These are phyloP conservation scores for Leccinum pachyderme DNA, from an alignment of 1,284 basidiomycete genomes.

Conservation along the genomic window DNA sequence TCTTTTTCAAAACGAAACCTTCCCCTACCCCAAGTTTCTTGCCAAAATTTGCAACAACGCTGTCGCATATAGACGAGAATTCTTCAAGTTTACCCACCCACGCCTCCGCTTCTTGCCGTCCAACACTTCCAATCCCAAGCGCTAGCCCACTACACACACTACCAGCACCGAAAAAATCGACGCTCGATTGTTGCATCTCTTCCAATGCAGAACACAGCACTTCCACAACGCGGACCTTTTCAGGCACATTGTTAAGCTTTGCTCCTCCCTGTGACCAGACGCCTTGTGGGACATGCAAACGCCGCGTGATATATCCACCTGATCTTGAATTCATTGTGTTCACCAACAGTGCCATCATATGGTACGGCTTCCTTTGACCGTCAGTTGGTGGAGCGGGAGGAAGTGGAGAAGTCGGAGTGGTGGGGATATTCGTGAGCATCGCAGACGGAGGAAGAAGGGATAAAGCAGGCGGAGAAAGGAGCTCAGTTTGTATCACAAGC, in stretches of 20 bases:
- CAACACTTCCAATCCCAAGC: constrained; percentile 66
- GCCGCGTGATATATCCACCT: constrained; percentile 86
- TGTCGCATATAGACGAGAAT: constrained; percentile 78
- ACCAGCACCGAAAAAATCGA: constrained; percentile 72
- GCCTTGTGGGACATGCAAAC: constrained; percentile 84
- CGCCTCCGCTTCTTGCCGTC: constrained; percentile 66
- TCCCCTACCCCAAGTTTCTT: constrained; percentile 90
- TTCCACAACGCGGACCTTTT: constrained; percentile 84
- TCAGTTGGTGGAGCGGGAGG: constrained; percentile 70
- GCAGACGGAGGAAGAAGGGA: constrained; percentile 53
- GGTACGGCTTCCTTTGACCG: constrained; percentile 82
- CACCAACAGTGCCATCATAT: constrained; percentile 81
- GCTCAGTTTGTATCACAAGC: constrained; percentile 53
- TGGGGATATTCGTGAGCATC: constrained; percentile 55
- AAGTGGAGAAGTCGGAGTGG: constrained; percentile 71
- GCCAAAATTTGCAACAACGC: constrained; percentile 77
- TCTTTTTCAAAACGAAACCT: constrained; percentile 81
- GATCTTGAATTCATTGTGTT: constrained; percentile 79
- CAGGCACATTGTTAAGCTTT: constrained; percentile 76
- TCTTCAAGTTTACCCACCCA: constrained; percentile 73
- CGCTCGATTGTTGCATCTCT: constrained; percentile 64
- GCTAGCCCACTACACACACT: constrained; percentile 72
- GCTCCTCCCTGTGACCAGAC: constrained; percentile 90
- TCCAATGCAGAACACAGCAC: constrained; percentile 75
- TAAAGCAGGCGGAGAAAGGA: constrained; percentile 41